A percentile compares a stretch with the other conserved stretches of the same genome.
Conservation (phyloP, 352 stramenopile genomes). For the Pythium aquatile region DNA sequence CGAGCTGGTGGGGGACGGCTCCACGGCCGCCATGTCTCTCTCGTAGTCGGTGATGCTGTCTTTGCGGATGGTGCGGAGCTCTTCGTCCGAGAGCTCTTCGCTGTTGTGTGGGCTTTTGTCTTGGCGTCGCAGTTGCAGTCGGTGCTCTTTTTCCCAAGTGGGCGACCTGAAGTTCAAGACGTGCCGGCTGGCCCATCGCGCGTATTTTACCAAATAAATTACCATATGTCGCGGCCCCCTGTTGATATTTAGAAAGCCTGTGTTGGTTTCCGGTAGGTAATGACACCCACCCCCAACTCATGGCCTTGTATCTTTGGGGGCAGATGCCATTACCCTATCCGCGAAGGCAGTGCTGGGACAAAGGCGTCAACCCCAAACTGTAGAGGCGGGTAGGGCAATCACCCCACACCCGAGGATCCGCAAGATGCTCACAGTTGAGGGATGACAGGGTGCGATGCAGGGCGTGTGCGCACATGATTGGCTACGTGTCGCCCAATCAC, state of each 20-base stretch:
- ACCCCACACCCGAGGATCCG: slow-evolving; percentile 6
- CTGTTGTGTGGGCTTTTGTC: neutral
- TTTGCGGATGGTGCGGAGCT: neutral
- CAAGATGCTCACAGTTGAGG: slow-evolving; percentile 3
- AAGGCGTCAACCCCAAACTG: neutral
- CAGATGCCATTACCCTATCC: slow-evolving; percentile 29
- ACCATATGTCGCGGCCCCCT: slow-evolving; percentile 20
- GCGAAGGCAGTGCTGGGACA: slow-evolving; percentile 16
- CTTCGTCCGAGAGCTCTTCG: neutral
- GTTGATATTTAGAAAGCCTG: slow-evolving; percentile 22
- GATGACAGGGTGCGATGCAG: slow-evolving; percentile 22
- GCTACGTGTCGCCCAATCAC: slow-evolving; percentile 13
- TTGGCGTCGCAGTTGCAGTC: neutral
- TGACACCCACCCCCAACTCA: slow-evolving; percentile 13
- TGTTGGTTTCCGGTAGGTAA: slow-evolving; percentile 30
- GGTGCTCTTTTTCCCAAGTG: slow-evolving; percentile 65
- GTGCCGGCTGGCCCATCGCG: neutral
- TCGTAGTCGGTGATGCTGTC: neutral
- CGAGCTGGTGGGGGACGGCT: neutral
- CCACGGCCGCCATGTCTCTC: neutral
- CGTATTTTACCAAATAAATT: slow-evolving; percentile 23
- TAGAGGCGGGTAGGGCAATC: slow-evolving; percentile 11
- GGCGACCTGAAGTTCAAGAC: slow-evolving; percentile 40
- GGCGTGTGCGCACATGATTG: slow-evolving; percentile 24
- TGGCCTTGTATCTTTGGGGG: slow-evolving; percentile 19